Evolutionary conservation across 2,329 filamentous ascomycete species (phyloP).

Genomic region (Pseudopyricularia javanii): DNA sequence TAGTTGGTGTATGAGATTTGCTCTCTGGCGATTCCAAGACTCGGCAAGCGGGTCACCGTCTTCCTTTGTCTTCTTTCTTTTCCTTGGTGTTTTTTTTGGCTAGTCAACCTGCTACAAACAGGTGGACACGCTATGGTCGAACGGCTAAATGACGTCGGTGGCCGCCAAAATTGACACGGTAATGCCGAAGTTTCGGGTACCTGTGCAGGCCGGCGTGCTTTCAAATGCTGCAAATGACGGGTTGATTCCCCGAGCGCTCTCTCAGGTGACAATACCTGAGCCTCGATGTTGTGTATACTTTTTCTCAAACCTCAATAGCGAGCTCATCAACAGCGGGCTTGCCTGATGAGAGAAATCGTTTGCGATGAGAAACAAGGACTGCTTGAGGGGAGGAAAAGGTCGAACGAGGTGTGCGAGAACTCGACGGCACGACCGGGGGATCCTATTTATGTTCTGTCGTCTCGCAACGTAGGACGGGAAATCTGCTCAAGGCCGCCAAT

Average conservation of each 20-base stretch:
- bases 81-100: neutral
- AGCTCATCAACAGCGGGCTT: slow-evolving; percentile 19
- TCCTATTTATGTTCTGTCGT: neutral
- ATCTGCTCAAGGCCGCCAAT: neutral
- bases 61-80: neutral
- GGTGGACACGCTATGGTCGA: neutral
- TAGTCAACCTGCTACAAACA: neutral
- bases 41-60: neutral
- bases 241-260: neutral
- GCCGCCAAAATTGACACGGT: neutral
- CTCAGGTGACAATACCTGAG: neutral
- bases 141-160: neutral
- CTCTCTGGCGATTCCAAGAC: neutral
- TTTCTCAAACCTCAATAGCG: slow-evolving; percentile 24
- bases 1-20: neutral
- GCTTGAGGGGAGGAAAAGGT: neutral
- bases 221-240: neutral
- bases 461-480: neutral
- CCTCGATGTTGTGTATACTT: neutral
- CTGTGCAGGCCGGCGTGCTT: neutral
- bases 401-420: neutral
- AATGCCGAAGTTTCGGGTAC: neutral
- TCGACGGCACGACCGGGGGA: neutral
- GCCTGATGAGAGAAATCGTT: slow-evolving; percentile 1
- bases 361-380: neutral